Evolutionary conservation across 345 rosid genomes (phyloP).

Genomic region (Alliaria petiolata): DNA sequence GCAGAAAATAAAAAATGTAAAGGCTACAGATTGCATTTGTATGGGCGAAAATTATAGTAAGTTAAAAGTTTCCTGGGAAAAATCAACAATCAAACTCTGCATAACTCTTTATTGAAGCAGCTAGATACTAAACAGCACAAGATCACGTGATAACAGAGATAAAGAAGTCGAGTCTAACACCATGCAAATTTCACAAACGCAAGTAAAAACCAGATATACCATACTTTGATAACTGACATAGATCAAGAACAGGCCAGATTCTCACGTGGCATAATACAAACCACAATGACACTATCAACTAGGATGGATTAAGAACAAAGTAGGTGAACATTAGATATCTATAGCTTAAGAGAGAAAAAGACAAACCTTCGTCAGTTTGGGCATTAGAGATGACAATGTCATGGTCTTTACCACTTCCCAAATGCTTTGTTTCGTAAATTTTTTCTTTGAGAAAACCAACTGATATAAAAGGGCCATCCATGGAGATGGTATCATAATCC

Average conservation of each 20-base stretch:
- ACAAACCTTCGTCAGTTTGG: slow-evolving; percentile 99
- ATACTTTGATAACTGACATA: background rate
- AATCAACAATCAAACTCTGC: no score
- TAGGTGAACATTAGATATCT: no score
- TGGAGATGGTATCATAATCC: slow-evolving; percentile 84
- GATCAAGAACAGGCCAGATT: no score
- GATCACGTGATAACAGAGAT: no score
- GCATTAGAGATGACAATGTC: slow-evolving; percentile 98
- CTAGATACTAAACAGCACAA: background rate
- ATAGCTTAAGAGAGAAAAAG: slow-evolving; percentile 7
- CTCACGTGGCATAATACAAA: background rate
- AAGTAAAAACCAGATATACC: background rate
- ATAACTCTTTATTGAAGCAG: no score
- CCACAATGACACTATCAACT: background rate
- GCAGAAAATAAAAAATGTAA: slow-evolving; percentile 31
- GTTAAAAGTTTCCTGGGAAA: no score
- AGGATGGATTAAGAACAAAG: background rate
- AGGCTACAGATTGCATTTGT: background rate
- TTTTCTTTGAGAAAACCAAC: slow-evolving; percentile 98
- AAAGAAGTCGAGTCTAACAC: no score
- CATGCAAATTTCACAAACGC: no score
- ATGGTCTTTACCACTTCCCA: slow-evolving; percentile 97
- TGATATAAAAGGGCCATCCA: slow-evolving; percentile 95
- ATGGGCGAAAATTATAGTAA: no score
- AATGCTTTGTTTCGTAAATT: slow-evolving; percentile 96